Evolutionary conservation across 1,139 yeast genomes (phyloP), one percentile per base, ranked within the genome.

Genomic region (Saccharomycopsis hybrid): DNA sequence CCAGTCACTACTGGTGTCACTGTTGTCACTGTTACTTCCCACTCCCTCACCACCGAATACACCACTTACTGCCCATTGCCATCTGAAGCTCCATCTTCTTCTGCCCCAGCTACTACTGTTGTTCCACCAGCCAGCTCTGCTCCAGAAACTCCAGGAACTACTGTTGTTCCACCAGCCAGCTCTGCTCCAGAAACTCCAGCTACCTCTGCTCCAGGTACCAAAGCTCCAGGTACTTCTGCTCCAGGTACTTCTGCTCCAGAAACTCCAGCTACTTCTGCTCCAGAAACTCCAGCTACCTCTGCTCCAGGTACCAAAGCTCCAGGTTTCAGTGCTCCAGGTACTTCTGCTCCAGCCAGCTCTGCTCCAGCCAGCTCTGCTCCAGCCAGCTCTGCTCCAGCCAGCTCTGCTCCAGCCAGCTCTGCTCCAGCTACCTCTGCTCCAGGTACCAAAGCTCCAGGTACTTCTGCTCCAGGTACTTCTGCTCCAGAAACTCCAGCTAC

Each of bases 1-100:
- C 13, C 41, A 5, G 47, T 49, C 47, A 43, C 51, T 28, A 68
- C 74, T 47, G 72, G 74, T 50, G 62, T 68, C 50, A 65, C 71
- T 44, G 62, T 67, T 38, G 61, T 64, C 50, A 69, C 75, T 43
- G 60, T 64, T 31, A 64, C 68, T 37, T 56, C 62, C 36, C 57
- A 58, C 49, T 66, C 63, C 36, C 56, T 55, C 32, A 60, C 51
- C 41, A 70, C 74, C 45, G 55, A 59, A 41, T 67, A 66, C 65
- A 71, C 76, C 51, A 73, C 77, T 31, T 73, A 67, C 66, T 73
- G 77, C 59, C 77, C 76, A 59, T 61, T 70, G 52, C 13, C 46
- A 36, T 31, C 46, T 18, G 36, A 32, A 7, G 30, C 48, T 24
- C 40, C 27, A 43, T n/a, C n/a, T n/a, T n/a, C n/a, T n/a, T n/a